These are phyloP conservation scores for Kondoa malvinella DNA, from an alignment of 768 basidiomycete species.

Conservation along the genomic window DNA sequence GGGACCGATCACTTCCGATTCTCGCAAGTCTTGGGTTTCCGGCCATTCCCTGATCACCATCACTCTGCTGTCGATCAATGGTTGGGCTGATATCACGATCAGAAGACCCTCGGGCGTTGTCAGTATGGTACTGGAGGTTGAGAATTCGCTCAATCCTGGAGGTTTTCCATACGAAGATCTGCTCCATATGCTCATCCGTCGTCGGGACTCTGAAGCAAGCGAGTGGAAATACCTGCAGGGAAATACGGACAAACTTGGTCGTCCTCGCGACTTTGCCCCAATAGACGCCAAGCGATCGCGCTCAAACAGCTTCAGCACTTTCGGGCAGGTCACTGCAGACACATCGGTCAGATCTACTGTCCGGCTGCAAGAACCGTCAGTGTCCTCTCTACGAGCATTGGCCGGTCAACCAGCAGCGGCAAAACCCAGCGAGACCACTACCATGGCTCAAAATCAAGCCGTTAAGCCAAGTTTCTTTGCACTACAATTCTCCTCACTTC, in stretches of 20 bases:
- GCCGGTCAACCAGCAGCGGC: neutral
- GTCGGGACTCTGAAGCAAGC: slow-evolving; percentile 9
- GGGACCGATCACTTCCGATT: slow-evolving; percentile 12
- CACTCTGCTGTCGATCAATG: slow-evolving; percentile 49
- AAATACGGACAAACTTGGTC: neutral
- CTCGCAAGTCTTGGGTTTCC: slow-evolving; percentile 46
- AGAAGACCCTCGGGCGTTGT: slow-evolving; percentile 79
- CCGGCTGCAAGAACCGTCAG: neutral
- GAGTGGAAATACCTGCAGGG: neutral
- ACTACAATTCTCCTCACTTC: slow-evolving; percentile 67
- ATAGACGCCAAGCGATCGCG: slow-evolving; percentile 2
- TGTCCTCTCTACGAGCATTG: neutral
- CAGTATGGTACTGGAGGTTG: slow-evolving; percentile 61
- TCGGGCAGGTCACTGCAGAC: neutral
- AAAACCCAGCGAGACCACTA: slow-evolving; percentile 10
- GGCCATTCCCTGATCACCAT: slow-evolving; percentile 75
- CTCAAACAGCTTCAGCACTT: neutral
- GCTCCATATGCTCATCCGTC: neutral
- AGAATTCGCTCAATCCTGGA: slow-evolving; percentile 30
- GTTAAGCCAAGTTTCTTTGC: slow-evolving; percentile 36
- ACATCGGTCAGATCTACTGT: neutral
- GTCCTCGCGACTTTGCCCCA: slow-evolving; percentile 14
- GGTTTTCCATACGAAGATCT: slow-evolving; percentile 14
- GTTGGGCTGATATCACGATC: slow-evolving; percentile 76
- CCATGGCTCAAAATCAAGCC: slow-evolving; percentile 19